These are phyloP conservation scores for Penicillium sp. DNA, from an alignment of 2,329 filamentous ascomycete species.

Conservation along the genomic window DNA sequence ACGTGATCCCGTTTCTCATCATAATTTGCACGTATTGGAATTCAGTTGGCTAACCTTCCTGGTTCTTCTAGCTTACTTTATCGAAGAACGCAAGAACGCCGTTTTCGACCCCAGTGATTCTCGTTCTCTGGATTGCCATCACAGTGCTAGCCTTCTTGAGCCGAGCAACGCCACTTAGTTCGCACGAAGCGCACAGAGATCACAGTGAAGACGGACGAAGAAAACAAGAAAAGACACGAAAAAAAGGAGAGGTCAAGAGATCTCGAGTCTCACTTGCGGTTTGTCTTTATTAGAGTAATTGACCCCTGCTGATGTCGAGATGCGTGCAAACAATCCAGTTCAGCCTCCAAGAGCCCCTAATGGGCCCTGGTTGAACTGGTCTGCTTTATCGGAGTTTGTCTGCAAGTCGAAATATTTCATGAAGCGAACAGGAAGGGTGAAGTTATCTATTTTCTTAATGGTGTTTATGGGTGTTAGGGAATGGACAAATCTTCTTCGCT, in stretches of 20 bases:
- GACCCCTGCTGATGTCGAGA: conserved; percentile 1
- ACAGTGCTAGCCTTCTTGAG: conserved; percentile 36
- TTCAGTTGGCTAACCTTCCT: conserved; percentile 3
- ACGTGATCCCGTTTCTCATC: conserved; percentile 19
- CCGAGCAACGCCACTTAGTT: conserved; percentile 15
- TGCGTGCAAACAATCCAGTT: conserved; percentile 2
- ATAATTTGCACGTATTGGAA: background rate
- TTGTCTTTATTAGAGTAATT: background rate
- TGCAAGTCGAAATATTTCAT: conserved; percentile 1
- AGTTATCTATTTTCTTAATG: background rate
- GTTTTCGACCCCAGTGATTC: conserved; percentile 40
- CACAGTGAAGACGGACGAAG: background rate
- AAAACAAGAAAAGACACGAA: background rate
- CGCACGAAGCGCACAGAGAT: background rate
- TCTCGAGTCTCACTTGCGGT: background rate
- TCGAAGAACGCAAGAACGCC: conserved; percentile 39
- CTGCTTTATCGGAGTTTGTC: conserved; percentile 7
- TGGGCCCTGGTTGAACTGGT: background rate
- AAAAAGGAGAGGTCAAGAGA: background rate
- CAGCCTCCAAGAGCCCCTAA: background rate
- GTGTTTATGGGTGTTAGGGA: conserved; percentile 3
- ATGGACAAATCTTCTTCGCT: background rate
- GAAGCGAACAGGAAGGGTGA: conserved; percentile 1
- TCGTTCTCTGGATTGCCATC: conserved; percentile 43
- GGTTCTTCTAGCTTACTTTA: conserved; percentile 31